phyloP scores from a whole-genome alignment of 73 alveolate genomes.

The Breviolum minutum region DNA sequence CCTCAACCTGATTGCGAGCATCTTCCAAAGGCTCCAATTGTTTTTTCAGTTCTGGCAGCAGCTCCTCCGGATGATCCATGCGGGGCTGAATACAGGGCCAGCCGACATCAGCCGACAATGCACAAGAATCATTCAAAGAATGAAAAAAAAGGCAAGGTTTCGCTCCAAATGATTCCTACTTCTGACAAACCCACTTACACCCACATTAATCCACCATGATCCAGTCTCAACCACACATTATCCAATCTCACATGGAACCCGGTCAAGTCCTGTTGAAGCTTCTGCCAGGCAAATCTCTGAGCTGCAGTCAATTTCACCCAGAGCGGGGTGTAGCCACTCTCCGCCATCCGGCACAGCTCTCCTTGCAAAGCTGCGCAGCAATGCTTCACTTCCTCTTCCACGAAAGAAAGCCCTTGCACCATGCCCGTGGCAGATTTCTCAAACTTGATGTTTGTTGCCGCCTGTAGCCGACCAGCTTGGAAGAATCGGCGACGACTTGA shows the following conservation, averaged over 20 bases:
- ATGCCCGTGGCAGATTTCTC: conserved; percentile 41
- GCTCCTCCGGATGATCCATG: neutral
- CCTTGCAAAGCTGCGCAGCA: conserved; percentile 22
- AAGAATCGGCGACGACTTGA: too few species aligned
- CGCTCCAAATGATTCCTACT: neutral
- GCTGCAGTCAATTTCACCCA: neutral
- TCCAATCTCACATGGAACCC: neutral
- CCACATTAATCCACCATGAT: neutral
- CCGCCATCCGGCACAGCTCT: conserved; percentile 18
- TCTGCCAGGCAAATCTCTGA: conserved; percentile 18
- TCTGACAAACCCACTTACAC: neutral
- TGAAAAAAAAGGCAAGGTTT: neutral
- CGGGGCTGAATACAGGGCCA: neutral
- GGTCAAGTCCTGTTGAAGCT: conserved; percentile 41
- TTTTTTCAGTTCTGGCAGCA: conserved; percentile 1
- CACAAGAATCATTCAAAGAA: neutral
- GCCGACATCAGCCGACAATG: neutral
- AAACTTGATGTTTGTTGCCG: conserved; percentile 35
- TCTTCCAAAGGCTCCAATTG: conserved; percentile 31
- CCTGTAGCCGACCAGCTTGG: neutral
- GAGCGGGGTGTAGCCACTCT: conserved; percentile 42
- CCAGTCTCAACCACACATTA: neutral
- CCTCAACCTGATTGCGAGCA: conserved; percentile 16
- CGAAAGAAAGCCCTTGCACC: conserved; percentile 46
- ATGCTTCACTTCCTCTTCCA: conserved; percentile 53